These are phyloP conservation scores for Akanthomyces muscarius DNA, from an alignment of 2,329 filamentous ascomycete genomes.

Conservation along the genomic window DNA sequence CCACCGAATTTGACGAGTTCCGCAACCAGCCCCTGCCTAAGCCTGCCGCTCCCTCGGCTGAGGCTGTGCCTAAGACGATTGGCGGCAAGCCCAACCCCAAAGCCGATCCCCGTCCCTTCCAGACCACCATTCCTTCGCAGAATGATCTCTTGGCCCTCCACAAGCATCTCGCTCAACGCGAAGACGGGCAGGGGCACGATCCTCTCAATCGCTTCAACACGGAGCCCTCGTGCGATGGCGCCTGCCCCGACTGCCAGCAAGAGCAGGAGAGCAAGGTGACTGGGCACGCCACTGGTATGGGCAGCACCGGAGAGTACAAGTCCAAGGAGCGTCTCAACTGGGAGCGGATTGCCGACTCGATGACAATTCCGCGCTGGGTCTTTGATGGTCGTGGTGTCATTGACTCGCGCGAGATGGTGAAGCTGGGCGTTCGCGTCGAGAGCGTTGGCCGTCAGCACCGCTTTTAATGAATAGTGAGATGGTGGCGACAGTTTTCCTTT, in stretches of 20 bases:
- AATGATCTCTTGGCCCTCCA: slow-evolving; percentile 46
- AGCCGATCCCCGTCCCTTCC: slow-evolving; percentile 46
- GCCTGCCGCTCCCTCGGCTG: slow-evolving; percentile 21
- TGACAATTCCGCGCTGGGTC: slow-evolving; percentile 52
- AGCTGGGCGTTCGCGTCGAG: slow-evolving; percentile 50
- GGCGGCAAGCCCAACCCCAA: slow-evolving; percentile 37
- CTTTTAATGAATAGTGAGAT: slow-evolving; percentile 27
- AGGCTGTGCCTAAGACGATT: slow-evolving; percentile 21
- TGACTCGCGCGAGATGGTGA: slow-evolving; percentile 44
- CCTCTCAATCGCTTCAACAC: slow-evolving; percentile 43
- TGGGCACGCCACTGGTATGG: slow-evolving; percentile 40
- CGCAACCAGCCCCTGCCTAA: slow-evolving; percentile 37
- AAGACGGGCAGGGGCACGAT: slow-evolving; percentile 32
- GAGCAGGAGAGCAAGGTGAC: slow-evolving; percentile 36
- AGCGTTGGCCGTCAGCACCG: slow-evolving; percentile 48
- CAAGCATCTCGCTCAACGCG: slow-evolving; percentile 40
- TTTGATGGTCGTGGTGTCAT: slow-evolving; percentile 56
- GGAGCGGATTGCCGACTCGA: slow-evolving; percentile 44
- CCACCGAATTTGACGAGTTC: slow-evolving; percentile 56
- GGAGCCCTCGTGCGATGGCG: slow-evolving; percentile 42
- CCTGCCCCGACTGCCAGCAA: slow-evolving; percentile 49
- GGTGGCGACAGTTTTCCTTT: not conserved
- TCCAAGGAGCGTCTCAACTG: slow-evolving; percentile 49
- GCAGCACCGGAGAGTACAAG: slow-evolving; percentile 42
- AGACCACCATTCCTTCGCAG: slow-evolving; percentile 33